Evolutionary conservation across 441 rosid genomes (phyloP).

Genomic region (Mallotus japonicus): DNA sequence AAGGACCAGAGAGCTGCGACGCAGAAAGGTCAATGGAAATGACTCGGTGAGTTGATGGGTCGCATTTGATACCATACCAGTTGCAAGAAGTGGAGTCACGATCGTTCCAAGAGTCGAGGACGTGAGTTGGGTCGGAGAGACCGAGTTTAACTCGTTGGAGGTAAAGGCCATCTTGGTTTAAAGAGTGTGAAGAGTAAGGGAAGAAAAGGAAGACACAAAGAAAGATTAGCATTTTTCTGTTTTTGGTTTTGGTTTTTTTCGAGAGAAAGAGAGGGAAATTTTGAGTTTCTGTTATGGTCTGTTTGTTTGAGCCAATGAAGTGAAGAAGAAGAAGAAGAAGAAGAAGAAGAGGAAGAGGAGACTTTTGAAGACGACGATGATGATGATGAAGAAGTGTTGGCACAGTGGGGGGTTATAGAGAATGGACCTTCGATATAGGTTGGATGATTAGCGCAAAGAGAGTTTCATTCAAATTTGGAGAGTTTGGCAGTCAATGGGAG

Average conservation of each 20-base stretch:
- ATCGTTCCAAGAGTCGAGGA: constrained; percentile 66
- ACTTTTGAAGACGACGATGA: background rate
- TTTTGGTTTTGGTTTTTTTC: background rate
- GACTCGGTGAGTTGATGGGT: constrained; percentile 41
- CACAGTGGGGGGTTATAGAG: too few relatives aligned
- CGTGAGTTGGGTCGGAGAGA: constrained; percentile 55
- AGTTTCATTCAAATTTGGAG: background rate
- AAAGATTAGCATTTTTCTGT: constrained; percentile 20
- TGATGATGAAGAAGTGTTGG: too few relatives aligned
- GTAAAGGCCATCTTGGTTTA: constrained; percentile 79
- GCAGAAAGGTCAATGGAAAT: constrained; percentile 57
- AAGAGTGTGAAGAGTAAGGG: constrained; percentile 27
- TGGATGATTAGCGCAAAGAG: background rate
- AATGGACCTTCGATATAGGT: background rate
- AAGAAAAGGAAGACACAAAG: constrained; percentile 27
- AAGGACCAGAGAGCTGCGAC: constrained; percentile 57
- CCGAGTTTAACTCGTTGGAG: constrained; percentile 55
- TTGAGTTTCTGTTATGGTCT: too few relatives aligned
- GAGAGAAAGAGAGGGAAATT: background rate
- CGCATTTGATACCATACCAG: constrained; percentile 76
- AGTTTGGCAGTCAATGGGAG: constrained; percentile 1
- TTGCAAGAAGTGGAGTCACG: constrained; percentile 61
- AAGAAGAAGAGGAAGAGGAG: background rate
- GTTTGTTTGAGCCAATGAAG: background rate
- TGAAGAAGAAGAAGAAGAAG: too few relatives aligned